These are phyloP conservation scores for Arthrinium puccinioides DNA, from an alignment of 2,329 filamentous ascomycete species.

Conservation along the genomic window DNA sequence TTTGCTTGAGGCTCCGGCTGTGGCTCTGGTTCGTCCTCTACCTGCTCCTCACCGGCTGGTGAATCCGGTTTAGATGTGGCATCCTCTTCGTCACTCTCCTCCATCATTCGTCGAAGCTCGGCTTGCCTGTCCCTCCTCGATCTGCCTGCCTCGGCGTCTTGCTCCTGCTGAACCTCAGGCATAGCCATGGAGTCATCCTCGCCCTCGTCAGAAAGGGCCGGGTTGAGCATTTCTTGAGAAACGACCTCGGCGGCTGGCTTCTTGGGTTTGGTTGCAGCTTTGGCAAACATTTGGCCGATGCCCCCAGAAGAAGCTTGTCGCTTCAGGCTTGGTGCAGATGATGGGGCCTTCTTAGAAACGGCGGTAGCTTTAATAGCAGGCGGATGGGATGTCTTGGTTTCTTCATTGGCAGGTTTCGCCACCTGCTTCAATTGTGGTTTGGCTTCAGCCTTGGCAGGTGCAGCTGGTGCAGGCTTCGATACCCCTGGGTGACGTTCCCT, in stretches of 20 bases:
- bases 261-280: conserved; percentile 22
- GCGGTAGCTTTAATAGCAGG: conserved; percentile 17
- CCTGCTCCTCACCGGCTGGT: conserved; percentile 18
- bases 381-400: conserved; percentile 22
- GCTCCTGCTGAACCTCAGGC: conserved; percentile 14
- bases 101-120: conserved; percentile 25
- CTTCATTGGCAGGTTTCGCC: conserved; percentile 31
- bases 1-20: conserved; percentile 1
- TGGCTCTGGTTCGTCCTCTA: conserved; percentile 11
- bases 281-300: conserved; percentile 27
- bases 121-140: conserved; percentile 19
- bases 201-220: conserved; percentile 23
- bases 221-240: conserved; percentile 11
- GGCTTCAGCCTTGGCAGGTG: conserved; percentile 13
- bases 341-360: conserved; percentile 28
- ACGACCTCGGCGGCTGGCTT: conserved; percentile 14
- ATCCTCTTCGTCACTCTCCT: conserved; percentile 24
- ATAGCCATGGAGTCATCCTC: conserved; percentile 21
- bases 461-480: conserved; percentile 16
- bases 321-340: conserved; percentile 36
- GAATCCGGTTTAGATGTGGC: conserved; percentile 12
- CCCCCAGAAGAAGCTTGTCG: conserved; percentile 29
- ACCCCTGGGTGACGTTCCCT: conserved; percentile 33
- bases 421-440: conserved; percentile 24
- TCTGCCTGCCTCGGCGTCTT: conserved; percentile 11